Conservation (phyloP, 257 asterid genomes). For the Penstemon newberryi region DNA sequence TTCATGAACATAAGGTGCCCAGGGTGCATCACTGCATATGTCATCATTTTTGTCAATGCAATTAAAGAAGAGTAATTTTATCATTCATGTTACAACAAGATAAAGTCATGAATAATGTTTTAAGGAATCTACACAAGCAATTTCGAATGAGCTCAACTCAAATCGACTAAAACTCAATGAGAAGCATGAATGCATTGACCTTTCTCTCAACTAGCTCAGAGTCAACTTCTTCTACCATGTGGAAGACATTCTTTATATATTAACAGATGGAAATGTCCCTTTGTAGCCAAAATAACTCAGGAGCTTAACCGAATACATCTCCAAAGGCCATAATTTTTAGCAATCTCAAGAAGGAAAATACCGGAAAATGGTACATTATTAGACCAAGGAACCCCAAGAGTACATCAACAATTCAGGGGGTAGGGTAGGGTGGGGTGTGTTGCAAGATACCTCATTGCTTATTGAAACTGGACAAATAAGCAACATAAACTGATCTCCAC, state of each 20-base stretch:
- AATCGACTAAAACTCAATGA: not conserved
- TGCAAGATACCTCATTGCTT: no score
- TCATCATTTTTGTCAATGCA: not conserved
- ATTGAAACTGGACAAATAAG: no score
- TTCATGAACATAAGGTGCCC: not conserved
- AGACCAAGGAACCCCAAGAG: no score
- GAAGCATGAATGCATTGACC: not conserved
- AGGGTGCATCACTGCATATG: not conserved
- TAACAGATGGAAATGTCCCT: constrained; percentile 7
- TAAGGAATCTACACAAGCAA: not conserved
- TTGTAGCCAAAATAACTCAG: not conserved
- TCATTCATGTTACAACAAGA: not conserved
- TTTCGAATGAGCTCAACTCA: not conserved
- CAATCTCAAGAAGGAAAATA: no score
- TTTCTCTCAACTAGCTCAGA: constrained; percentile 2
- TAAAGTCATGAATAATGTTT: constrained; percentile 2
- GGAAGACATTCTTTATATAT: not conserved
- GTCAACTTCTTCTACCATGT: constrained; percentile 5
- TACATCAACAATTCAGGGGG: no score
- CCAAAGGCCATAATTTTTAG: no score
- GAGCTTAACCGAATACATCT: no score
- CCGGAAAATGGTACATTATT: no score
- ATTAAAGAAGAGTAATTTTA: not conserved
- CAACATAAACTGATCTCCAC: no score
- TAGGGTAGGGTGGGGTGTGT: no score